These are phyloP conservation scores for Plasmodium malariae DNA, from an alignment of 169 alveolate genomes.

Conservation along the genomic window DNA sequence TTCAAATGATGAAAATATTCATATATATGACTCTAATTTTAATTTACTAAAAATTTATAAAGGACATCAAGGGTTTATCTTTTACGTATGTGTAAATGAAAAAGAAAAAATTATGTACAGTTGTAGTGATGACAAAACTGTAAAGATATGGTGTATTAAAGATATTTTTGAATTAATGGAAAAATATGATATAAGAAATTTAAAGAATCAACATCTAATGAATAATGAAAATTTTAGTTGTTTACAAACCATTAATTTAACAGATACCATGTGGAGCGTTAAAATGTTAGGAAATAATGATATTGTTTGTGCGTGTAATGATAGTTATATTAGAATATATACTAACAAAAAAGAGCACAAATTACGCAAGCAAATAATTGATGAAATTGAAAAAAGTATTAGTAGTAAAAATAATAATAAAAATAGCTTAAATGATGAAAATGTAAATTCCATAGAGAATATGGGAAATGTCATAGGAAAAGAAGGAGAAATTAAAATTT, in stretches of 20 bases:
- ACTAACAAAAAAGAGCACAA: slow-evolving; percentile 38
- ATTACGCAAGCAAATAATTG: slow-evolving; percentile 1
- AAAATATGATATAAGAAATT: slow-evolving; percentile 6
- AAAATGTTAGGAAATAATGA: slow-evolving; percentile 31
- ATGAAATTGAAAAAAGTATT: slow-evolving; percentile 8
- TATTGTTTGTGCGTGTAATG: slow-evolving; percentile 51
- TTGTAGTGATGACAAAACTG: slow-evolving; percentile 56
- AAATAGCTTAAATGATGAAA: neutral
- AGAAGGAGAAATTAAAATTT: slow-evolving; percentile 61
- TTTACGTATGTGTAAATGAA: slow-evolving; percentile 65
- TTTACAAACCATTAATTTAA: slow-evolving; percentile 39
- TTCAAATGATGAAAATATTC: slow-evolving; percentile 68
- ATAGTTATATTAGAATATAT: slow-evolving; percentile 46
- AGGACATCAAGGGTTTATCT: slow-evolving; percentile 58
- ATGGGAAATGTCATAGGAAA: slow-evolving; percentile 46
- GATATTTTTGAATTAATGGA: slow-evolving; percentile 54
- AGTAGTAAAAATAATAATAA: neutral
- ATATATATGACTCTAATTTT: slow-evolving; percentile 61
- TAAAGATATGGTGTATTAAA: slow-evolving; percentile 53
- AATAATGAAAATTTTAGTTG: slow-evolving; percentile 8
- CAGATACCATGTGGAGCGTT: slow-evolving; percentile 50
- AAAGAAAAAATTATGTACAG: slow-evolving; percentile 63
- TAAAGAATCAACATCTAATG: slow-evolving; percentile 5
- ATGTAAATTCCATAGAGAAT: slow-evolving; percentile 26
- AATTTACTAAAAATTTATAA: slow-evolving; percentile 36